These are phyloP conservation scores for Nannizziopsis arthrosporioides DNA, from an alignment of 2,329 filamentous ascomycete species.

Conservation along the genomic window DNA sequence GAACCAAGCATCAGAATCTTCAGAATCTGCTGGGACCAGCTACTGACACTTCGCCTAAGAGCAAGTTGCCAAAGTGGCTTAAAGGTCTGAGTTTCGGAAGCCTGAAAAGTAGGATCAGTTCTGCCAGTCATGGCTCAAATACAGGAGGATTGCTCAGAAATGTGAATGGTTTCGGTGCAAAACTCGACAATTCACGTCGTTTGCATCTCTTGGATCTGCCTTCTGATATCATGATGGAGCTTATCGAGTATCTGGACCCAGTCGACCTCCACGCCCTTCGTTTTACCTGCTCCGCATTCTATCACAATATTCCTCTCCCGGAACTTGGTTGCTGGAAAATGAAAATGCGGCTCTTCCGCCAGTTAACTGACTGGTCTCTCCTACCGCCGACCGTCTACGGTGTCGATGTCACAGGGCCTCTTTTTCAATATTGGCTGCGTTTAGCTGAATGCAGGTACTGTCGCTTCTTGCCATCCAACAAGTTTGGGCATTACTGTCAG, in stretches of 20 bases:
- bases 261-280: conserved; percentile 19
- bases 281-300: conserved; percentile 16
- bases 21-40: too few relatives aligned
- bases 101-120: too few relatives aligned
- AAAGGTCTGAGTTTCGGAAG: too few relatives aligned
- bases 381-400: not conserved
- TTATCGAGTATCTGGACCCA: conserved; percentile 16
- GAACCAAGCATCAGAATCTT: too few relatives aligned
- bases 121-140: not conserved
- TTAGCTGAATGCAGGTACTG: not conserved
- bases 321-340: not conserved
- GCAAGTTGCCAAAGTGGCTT: too few relatives aligned
- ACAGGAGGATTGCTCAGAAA: not conserved
- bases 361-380: conserved; percentile 5
- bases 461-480: too few relatives aligned
- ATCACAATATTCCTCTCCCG: not conserved
- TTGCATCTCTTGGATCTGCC: conserved; percentile 1
- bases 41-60: too few relatives aligned
- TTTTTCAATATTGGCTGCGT: too few relatives aligned
- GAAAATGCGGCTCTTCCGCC: not conserved
- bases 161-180: not conserved
- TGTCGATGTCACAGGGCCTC: too few relatives aligned
- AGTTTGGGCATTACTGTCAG: too few relatives aligned
- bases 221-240: conserved; percentile 6
- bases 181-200: not conserved